A percentile compares a stretch with the other conserved stretches of the same genome.
These are phyloP conservation scores for Hemisphaericaspora subhashii DNA, from an alignment of 1,139 yeast species.

Conservation along the genomic window DNA sequence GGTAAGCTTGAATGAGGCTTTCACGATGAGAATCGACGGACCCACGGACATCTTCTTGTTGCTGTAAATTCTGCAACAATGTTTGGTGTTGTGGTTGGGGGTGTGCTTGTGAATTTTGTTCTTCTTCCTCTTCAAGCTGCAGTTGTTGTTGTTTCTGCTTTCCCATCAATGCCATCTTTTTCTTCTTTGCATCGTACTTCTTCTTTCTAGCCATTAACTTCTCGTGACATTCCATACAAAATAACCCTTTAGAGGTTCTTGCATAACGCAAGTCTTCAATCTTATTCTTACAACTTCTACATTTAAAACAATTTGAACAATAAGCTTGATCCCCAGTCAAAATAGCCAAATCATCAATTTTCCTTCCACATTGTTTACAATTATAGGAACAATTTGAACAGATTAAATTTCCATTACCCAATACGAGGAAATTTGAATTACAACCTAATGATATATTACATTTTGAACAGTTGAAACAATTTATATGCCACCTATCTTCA, in stretches of 20 bases:
- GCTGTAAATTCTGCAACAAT: constrained; percentile 2
- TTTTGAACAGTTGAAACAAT: constrained; percentile 86
- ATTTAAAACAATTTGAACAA: constrained; percentile 87
- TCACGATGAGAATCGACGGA: constrained; percentile 14
- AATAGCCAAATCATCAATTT: constrained; percentile 94
- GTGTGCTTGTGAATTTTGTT: neutral
- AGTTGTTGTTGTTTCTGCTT: constrained; percentile 10
- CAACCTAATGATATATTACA: constrained; percentile 79
- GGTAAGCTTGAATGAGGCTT: constrained; percentile 15
- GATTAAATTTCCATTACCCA: constrained; percentile 89
- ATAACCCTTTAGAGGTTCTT: constrained; percentile 87
- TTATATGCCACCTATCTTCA: constrained; percentile 93
- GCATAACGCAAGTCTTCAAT: constrained; percentile 93
- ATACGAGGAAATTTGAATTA: constrained; percentile 82
- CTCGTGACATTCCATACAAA: constrained; percentile 93
- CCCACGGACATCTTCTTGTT: constrained; percentile 7
- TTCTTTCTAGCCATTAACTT: constrained; percentile 70
- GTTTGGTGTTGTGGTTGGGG: neutral
- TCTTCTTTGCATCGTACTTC: constrained; percentile 49
- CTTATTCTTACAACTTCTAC: constrained; percentile 84
- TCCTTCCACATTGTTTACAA: constrained; percentile 84
- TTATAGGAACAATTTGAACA: constrained; percentile 90
- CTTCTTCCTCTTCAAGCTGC: neutral
- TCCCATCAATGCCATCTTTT: constrained; percentile 23
- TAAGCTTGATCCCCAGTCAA: constrained; percentile 94